Base-by-base conservation (phyloP, 441 rosid species). In the Croton laevigatus region DNA sequence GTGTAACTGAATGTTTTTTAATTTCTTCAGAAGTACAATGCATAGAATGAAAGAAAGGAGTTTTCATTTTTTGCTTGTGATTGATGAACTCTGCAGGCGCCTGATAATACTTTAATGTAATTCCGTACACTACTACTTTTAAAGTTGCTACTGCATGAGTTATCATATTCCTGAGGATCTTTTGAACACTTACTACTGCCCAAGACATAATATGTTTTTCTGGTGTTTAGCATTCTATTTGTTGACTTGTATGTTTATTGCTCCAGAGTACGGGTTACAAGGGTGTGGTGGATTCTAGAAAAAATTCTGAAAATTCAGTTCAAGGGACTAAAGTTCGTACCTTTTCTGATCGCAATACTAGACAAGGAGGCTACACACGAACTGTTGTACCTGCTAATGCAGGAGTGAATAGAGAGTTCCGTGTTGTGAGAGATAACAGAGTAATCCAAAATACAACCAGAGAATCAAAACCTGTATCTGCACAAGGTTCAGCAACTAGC, bases 371-470 rank as follows among this genome's bases (percentile, higher is more conserved):
- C 76, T 81, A 84, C 77, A 66, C 66, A 69, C 86, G 85, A 65
- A 72, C 73, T 70, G n/a, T 78, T 78, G 59, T 79, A 19, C 83
- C 88, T 71, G 85, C 86, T 70, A 83, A 78, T 78, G 87, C 82
- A 78, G 83, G 90, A 72, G 45, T 81, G 59, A 88, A 42, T 79
- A 84, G 83, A 82, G 89, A 86, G 84, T 94, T 91, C 76, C 98
- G 95, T 49, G 82, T 91, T 73, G 92, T 91, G 70, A 85, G 88
- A 71, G 96, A 94, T 83, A 91, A 91, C 79, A 87, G 96, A 79
- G 81, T 85, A 69, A 88, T 76, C 65, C 79, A 68, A 27, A 82
- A 78, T 77, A 68, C 74, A 59, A 75, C 64, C 76, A 73, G 59
- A 71, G 93, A 89, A 66, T 54, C 46, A 53, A 82, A 83, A 67